A percentile compares a stretch with the other conserved stretches of the same genome.
These are phyloP conservation scores for Elsinoe perseae DNA, from an alignment of 2,329 filamentous ascomycete species.

Conservation along the genomic window DNA sequence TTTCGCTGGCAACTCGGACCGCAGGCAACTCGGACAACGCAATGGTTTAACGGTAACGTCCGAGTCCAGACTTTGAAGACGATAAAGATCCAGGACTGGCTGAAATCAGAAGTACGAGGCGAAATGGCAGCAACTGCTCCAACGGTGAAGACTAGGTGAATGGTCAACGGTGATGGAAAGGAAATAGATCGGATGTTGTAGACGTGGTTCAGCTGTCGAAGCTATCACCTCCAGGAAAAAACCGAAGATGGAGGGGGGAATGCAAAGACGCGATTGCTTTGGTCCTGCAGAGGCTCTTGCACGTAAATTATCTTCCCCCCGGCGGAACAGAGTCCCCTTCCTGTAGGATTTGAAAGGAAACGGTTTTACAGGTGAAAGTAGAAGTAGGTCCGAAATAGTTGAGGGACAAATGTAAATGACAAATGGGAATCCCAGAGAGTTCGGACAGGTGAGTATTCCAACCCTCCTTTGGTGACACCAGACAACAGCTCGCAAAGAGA, in stretches of 20 bases:
- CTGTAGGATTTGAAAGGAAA: conserved; percentile 15
- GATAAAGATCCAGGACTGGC: neutral
- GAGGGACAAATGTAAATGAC: neutral
- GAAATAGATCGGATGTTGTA: conserved; percentile 10
- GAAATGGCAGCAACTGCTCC: conserved; percentile 10
- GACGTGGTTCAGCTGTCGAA: neutral
- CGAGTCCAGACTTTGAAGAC: conserved; percentile 8
- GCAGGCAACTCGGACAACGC: conserved; percentile 10
- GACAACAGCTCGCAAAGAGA: neutral
- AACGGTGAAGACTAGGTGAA: conserved; percentile 3
- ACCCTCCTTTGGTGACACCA: neutral
- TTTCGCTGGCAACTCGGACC: neutral
- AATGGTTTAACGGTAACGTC: conserved; percentile 8
- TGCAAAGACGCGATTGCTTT: neutral
- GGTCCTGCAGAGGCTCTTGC: neutral
- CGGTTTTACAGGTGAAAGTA: conserved; percentile 1
- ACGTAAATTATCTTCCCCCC: neutral
- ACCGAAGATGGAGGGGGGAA: neutral
- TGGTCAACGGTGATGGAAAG: neutral
- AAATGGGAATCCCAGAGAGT: neutral
- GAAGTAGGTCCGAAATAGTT: neutral
- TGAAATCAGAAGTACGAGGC: conserved; percentile 2
- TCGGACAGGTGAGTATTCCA: neutral
- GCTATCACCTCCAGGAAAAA: neutral
- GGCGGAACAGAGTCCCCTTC: neutral